Conservation (phyloP, 148 eudicot species). For the Heliosperma pusillum region DNA sequence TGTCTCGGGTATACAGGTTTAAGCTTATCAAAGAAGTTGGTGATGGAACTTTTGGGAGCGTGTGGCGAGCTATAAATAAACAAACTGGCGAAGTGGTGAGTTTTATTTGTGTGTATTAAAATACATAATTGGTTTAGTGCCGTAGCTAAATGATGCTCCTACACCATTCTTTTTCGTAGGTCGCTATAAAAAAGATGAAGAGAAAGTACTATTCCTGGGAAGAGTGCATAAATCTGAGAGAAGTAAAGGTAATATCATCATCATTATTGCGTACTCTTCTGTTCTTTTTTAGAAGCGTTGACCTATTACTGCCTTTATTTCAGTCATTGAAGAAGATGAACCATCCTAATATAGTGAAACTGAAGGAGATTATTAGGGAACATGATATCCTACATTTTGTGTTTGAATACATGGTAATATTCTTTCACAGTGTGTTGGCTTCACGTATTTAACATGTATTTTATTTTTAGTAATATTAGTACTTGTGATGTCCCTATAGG, state of each 20-base stretch:
- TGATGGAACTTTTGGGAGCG: constrained; percentile 88
- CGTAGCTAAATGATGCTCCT: constrained; percentile 2
- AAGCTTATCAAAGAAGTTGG: constrained; percentile 83
- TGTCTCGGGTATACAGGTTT: constrained; percentile 42
- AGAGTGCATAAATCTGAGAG: constrained; percentile 73
- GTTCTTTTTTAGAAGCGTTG: not conserved
- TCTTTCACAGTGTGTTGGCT: not conserved
- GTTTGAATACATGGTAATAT: constrained; percentile 83
- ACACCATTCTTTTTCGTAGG: constrained; percentile 38
- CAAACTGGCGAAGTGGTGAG: constrained; percentile 88
- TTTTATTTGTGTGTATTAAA: constrained; percentile 1
- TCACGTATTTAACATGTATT: not conserved
- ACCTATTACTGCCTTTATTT: constrained; percentile 16
- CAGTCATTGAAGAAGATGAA: constrained; percentile 89
- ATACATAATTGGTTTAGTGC: not conserved
- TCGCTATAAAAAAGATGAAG: constrained; percentile 93
- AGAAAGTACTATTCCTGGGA: constrained; percentile 88
- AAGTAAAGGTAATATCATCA: constrained; percentile 45
- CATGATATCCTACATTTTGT: constrained; percentile 77
- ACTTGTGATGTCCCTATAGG: constrained; percentile 30
- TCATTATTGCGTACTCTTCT: not conserved
- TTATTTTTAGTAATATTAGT: not conserved
- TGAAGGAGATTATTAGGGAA: constrained; percentile 92
- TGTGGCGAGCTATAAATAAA: constrained; percentile 89
- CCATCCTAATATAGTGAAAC: constrained; percentile 91